Base-by-base conservation (phyloP, 2,329 filamentous ascomycete genomes). In the Ampelomyces quisqualis region DNA sequence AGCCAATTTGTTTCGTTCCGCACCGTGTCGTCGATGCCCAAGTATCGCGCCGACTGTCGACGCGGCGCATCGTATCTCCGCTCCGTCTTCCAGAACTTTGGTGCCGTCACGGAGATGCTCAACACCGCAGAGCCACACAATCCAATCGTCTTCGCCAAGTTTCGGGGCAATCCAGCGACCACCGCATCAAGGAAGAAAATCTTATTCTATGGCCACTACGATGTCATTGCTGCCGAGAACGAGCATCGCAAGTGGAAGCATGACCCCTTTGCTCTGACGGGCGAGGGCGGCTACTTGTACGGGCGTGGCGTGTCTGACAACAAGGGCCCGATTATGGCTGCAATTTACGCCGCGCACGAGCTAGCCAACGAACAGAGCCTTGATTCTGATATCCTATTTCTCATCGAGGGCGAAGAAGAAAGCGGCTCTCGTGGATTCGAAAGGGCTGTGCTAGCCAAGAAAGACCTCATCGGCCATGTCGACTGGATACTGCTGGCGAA, bases 361-460 rank as follows among this genome's bases (percentile, higher is more conserved):
- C 74, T 98, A 3, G 82, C 88, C 50, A 85, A 91, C 49, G 82
- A 86, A n/a, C 88, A 95, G 56, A 78, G 81, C 13, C 77, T 98
- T 1, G 85, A 85, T 37, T 90, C 90, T 26, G 90, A 98, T 55
- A 84, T 98, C 40, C 79, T 95, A 19, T 98, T 98, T 60, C 71
- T 98, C 3, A 94, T 98, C 33, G 93, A 98, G 63, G 93, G 93
- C 9, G 93, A 98, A 65, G 93, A 98, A 69, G 93, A 98, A 66
- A 90, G 86, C 31, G 93, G 93, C 0, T 96, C 90, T 1, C 80
- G 90, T 19, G 91, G 93, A 0, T 97, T 98, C 61, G 84, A 88
- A 51, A 82, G 91, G 55, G 87, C 88, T 0, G 84, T 98, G 11
- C 80, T 78, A 53, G 79, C 81, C 49, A 82, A 93, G 69, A 95